Evolutionary conservation across 352 stramenopile species (phyloP).

Genomic region (Phytopythium mirpurense): DNA sequence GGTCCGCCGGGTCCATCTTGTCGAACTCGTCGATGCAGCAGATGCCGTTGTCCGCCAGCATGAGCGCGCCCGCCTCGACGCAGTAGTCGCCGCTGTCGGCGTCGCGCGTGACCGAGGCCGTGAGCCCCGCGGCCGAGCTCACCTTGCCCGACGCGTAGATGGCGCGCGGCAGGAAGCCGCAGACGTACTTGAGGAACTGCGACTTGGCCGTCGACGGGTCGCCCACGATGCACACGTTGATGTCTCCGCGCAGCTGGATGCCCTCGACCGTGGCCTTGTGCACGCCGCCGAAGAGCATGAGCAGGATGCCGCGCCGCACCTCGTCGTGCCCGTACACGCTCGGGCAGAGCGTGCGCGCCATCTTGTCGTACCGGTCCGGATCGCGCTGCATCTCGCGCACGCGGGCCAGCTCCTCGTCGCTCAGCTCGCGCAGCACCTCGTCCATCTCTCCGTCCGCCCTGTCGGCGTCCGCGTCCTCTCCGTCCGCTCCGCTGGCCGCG

Average conservation of each 20-base stretch:
- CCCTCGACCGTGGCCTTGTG: conserved; percentile 97
- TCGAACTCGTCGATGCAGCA: conserved; percentile 99
- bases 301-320: conserved; percentile 91
- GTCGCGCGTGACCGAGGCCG: conserved; percentile 95
- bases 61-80: conserved; percentile 93
- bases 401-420: conserved; percentile 88
- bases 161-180: conserved; percentile 87
- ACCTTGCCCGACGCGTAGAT: conserved; percentile 99
- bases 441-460: conserved; percentile 7
- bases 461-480: conserved; percentile 13
- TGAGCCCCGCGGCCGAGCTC: conserved; percentile 96
- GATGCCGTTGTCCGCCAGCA: conserved; percentile 98
- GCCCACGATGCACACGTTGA: conserved; percentile 99
- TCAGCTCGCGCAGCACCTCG: conserved; percentile 72
- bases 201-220: conserved; percentile 98
- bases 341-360: conserved; percentile 95
- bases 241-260: conserved; percentile 98
- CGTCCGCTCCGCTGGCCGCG: conserved; percentile 29
- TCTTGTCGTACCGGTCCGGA: conserved; percentile 88
- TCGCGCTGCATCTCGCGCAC: conserved; percentile 92
- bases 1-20: conserved; percentile 97
- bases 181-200: conserved; percentile 99
- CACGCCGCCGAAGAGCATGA: conserved; percentile 98
- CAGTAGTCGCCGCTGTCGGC: conserved; percentile 90
- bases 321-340: conserved; percentile 97